Evolutionary conservation across 768 basidiomycete genomes (phyloP).

Genomic region (Termitomyces sp.): DNA sequence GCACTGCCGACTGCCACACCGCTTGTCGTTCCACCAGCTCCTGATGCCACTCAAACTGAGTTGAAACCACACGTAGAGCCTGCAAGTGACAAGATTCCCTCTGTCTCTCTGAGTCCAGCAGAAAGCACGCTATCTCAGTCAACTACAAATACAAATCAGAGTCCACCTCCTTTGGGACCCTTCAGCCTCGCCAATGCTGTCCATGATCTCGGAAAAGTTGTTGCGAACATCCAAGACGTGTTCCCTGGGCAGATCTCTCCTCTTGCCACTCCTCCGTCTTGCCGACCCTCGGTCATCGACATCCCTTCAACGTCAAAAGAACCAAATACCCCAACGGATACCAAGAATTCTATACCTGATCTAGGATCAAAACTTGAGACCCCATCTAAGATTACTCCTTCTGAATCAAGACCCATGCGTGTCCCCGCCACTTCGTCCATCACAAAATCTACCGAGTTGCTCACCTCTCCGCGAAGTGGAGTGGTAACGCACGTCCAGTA

Average conservation of each 20-base stretch:
- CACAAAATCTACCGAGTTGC: background rate
- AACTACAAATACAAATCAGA: background rate
- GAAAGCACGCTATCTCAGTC: background rate
- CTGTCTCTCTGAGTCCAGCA: background rate
- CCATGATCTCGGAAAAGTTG: conserved; percentile 14
- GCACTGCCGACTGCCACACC: background rate
- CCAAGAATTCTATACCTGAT: conserved; percentile 9
- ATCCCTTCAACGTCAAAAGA: background rate
- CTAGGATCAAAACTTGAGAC: background rate
- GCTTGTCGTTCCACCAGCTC: background rate
- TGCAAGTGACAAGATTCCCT: background rate
- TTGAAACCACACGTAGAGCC: background rate
- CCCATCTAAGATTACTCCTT: background rate
- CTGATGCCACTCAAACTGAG: background rate
- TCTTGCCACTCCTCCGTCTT: conserved; percentile 7
- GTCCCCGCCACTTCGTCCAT: background rate
- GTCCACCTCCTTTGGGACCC: conserved; percentile 12
- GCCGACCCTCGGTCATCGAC: conserved; percentile 9
- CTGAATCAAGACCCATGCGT: background rate
- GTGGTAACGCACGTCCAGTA: conserved; percentile 20
- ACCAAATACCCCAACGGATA: background rate
- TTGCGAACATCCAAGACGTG: conserved; percentile 18
- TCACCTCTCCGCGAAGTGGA: background rate
- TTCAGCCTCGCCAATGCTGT: conserved; percentile 17
- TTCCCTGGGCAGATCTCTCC: conserved; percentile 20